Base-by-base conservation (phyloP, 2,329 filamentous ascomycete species). In the Polychaeton citri region DNA sequence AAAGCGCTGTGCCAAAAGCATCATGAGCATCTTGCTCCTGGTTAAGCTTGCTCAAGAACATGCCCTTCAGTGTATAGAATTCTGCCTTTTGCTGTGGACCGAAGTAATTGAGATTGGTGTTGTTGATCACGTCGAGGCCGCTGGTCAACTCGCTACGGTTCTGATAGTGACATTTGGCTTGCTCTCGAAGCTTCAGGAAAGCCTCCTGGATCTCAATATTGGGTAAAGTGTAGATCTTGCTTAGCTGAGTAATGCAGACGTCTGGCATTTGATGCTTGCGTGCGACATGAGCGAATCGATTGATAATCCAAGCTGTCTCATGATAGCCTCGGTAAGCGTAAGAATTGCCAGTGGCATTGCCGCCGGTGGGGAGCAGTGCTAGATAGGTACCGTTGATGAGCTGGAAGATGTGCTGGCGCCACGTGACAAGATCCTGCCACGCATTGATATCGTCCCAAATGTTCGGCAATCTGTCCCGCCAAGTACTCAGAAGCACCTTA, bases 201-300 rank as follows among this genome's bases (percentile, higher is more conserved):
- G 90, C 90, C 58, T 99, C 90, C 55, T 98, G 92, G 32, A 99
- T 99, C 63, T 99, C 90, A 31, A 99, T 99, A 55, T 99, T 99
- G 1, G 90, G 90, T 5, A 99, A 71, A 0, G 90, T 98, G 59
- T 99, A 99, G 55, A 99, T 99, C 43, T 88, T 82, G 54, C 88
- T 93, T 15, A 99, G 73, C 55, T 99, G 90, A 45, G 76, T 88
- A 61, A 98, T 95, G 64, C 92, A 99, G 19, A 98, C 90, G 44
- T 98, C 90, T 0, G 87, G 84, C 48, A 99, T 76, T 48, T 83
- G 88, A 59, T 99, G 90, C 66, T 98, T 98, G 38, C 90, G 79
- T 33, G 90, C 90, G 30, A 98, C 90, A 55, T 98, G 90, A 1
- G 90, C 92, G 53, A 98, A 99, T 13, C 90, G 75, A 59, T 99